Conservation (phyloP, 805 yeast genomes). For the Tetrapisispora iriomotensis region DNA sequence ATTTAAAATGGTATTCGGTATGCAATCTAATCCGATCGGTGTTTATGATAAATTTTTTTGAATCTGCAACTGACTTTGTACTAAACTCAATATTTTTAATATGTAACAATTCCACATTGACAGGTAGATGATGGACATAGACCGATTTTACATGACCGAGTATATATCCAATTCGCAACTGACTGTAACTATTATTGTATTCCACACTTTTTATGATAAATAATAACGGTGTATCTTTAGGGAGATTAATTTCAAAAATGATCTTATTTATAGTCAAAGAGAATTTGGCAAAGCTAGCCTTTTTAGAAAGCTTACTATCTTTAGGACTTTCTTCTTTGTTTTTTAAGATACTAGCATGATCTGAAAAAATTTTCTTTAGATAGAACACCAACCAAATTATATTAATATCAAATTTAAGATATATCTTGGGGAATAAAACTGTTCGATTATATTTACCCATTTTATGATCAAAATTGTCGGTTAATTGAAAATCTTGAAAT, state of each 20-base stretch:
- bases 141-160: constrained; percentile 21
- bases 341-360: neutral
- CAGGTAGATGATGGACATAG: constrained; percentile 16
- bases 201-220: constrained; percentile 8
- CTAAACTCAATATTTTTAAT: constrained; percentile 11
- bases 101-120: constrained; percentile 16
- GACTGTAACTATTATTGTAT: constrained; percentile 3
- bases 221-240: constrained; percentile 19
- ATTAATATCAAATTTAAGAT: constrained; percentile 22
- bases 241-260: constrained; percentile 20
- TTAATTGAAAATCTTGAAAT: constrained; percentile 10
- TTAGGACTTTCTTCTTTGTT: no score
- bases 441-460: constrained; percentile 1
- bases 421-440: constrained; percentile 13
- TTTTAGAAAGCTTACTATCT: no score
- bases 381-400: constrained; percentile 22
- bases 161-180: constrained; percentile 7
- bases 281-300: no score
- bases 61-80: neutral
- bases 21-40: constrained; percentile 18
- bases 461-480: neutral
- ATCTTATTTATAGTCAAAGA: constrained; percentile 16
- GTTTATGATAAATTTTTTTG: constrained; percentile 6
- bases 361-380: constrained; percentile 1
- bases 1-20: constrained; percentile 29